Conservation (phyloP, 306 rosid species). For the Dryas drummondii region DNA sequence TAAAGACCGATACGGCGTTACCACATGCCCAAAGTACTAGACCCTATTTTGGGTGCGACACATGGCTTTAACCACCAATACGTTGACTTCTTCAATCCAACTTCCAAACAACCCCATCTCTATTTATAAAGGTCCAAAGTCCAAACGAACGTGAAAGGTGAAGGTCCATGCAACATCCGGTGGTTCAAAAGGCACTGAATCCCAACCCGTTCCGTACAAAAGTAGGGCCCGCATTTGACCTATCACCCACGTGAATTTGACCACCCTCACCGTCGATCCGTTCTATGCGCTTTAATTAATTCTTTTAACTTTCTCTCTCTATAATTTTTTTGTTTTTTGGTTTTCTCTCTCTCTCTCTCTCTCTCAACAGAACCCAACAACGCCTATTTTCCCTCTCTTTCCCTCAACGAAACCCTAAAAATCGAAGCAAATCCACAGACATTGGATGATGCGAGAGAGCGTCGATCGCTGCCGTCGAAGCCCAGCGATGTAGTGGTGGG, state of each 20-base stretch:
- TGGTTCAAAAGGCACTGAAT: rapidly evolving
- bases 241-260: slow-evolving; percentile 40
- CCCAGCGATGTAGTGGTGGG: slow-evolving; percentile 23
- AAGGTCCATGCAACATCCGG: not conserved
- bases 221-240: slow-evolving; percentile 41
- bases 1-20: too few relatives aligned
- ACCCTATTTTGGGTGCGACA: too few relatives aligned
- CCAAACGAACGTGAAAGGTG: not conserved
- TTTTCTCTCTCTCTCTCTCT: slow-evolving; percentile 14
- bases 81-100: slow-evolving; percentile 32
- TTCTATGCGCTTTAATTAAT: slow-evolving; percentile 36
- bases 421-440: slow-evolving; percentile 18
- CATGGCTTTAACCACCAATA: not conserved
- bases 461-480: slow-evolving; percentile 8
- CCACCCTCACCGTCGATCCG: slow-evolving; percentile 56
- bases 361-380: slow-evolving; percentile 6
- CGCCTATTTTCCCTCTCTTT: slow-evolving; percentile 14
- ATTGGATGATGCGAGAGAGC: slow-evolving; percentile 26
- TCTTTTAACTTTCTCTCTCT: too few relatives aligned
- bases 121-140: not conserved
- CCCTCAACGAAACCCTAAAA: slow-evolving; percentile 29
- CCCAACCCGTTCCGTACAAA: not conserved
- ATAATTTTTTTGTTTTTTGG: not conserved
- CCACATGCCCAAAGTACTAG: too few relatives aligned
- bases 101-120: too few relatives aligned